phyloP scores from a whole-genome alignment of 768 basidiomycete species.

The Sarcomyxa edulis region DNA sequence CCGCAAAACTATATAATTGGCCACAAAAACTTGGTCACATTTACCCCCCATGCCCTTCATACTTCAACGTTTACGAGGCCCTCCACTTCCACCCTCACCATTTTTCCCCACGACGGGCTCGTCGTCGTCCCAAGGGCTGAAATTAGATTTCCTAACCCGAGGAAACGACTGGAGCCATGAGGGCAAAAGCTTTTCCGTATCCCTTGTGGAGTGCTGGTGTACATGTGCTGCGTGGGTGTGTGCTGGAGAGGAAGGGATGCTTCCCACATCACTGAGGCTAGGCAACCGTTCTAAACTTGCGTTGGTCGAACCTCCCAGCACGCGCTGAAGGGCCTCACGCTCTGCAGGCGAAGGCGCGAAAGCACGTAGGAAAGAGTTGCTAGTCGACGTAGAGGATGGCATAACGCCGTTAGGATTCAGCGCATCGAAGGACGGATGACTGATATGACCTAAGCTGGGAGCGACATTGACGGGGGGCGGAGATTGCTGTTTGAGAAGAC shows the following conservation, averaged over 20 bases:
- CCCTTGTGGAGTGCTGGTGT: constrained; percentile 5
- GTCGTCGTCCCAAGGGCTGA: constrained; percentile 83
- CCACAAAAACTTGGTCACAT: constrained; percentile 1
- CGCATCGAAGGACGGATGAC: constrained; percentile 37
- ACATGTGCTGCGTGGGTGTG: constrained; percentile 37
- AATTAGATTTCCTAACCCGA: constrained; percentile 61
- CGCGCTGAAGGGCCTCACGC: constrained; percentile 78
- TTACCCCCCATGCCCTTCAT: neutral
- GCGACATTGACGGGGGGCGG: constrained; percentile 13
- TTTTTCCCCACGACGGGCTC: constrained; percentile 25
- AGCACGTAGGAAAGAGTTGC: constrained; percentile 58
- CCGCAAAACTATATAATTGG: too few species aligned
- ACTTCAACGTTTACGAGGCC: constrained; percentile 9
- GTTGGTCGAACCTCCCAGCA: constrained; percentile 69
- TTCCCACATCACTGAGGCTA: constrained; percentile 72
- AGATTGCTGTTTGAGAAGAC: constrained; percentile 31
- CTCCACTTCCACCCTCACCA: constrained; percentile 8
- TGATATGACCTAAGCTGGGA: constrained; percentile 9
- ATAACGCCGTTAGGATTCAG: constrained; percentile 48
- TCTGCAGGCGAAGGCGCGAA: constrained; percentile 88
- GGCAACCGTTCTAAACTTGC: constrained; percentile 74
- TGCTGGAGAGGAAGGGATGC: constrained; percentile 63
- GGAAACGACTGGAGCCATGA: constrained; percentile 68
- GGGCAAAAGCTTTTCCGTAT: constrained; percentile 27
- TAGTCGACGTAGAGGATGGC: constrained; percentile 36